phyloP scores from a whole-genome alignment of 495 filamentous ascomycete species.

The Thermochaetoides thermophila region DNA sequence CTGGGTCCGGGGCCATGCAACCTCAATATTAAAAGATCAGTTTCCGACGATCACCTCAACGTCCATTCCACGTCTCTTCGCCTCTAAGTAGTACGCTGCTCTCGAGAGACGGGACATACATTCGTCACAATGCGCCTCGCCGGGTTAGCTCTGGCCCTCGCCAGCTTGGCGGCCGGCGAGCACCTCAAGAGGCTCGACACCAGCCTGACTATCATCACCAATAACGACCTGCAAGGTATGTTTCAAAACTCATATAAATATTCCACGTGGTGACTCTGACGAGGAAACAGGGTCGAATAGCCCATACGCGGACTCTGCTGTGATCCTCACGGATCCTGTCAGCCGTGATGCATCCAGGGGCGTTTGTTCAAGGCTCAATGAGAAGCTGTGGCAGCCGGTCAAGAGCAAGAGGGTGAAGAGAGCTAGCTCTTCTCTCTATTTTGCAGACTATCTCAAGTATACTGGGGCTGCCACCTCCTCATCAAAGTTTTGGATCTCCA shows the following conservation, averaged over 20 bases:
- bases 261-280: too few relatives aligned
- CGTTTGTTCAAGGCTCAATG: slow-evolving; percentile 17
- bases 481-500: slow-evolving; percentile 25
- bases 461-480: slow-evolving; percentile 8
- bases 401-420: slow-evolving; percentile 12
- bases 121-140: too few relatives aligned
- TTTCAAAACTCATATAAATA: too few relatives aligned
- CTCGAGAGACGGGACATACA: too few relatives aligned
- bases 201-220: slow-evolving; percentile 22
- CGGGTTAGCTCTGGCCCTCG: slow-evolving; percentile 6
- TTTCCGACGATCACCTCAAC: not conserved
- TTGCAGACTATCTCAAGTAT: slow-evolving; percentile 27
- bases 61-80: not conserved
- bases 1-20: not conserved
- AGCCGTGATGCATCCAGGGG: slow-evolving; percentile 6
- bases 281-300: slow-evolving; percentile 25
- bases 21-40: slow-evolving; percentile 1
- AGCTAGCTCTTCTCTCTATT: slow-evolving; percentile 15
- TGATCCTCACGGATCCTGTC: slow-evolving; percentile 24
- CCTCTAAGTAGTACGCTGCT: too few relatives aligned
- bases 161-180: slow-evolving; percentile 7
- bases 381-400: slow-evolving; percentile 27
- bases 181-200: slow-evolving; percentile 24
- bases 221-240: slow-evolving; percentile 30
- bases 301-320: slow-evolving; percentile 22